Percentiles rank a stretch among this genome's conserved stretches.
Conservation (phyloP, 129 eudicot species). For the Lactuca sativa region DNA sequence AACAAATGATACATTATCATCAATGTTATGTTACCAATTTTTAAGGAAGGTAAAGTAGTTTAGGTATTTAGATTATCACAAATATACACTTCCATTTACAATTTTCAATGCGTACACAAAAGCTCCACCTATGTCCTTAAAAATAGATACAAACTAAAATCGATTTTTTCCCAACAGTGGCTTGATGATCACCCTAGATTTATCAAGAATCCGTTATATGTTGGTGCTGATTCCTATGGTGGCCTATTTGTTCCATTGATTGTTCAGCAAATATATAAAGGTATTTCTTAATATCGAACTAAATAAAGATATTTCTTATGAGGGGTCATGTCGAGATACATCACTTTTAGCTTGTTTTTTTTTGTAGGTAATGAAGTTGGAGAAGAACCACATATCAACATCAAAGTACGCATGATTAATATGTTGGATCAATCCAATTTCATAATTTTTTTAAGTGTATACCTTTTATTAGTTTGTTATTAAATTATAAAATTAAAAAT, state of each 20-base stretch:
- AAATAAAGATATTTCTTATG: not conserved
- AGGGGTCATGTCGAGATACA: not conserved
- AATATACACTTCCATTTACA: too few species aligned
- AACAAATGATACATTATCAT: slow-evolving; percentile 11
- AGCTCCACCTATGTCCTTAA: too few species aligned
- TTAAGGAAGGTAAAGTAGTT: slow-evolving; percentile 13
- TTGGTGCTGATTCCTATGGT: slow-evolving; percentile 4
- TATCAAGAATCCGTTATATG: not conserved
- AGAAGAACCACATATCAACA: not conserved
- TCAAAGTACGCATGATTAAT: too few species aligned
- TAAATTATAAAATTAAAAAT: not conserved
- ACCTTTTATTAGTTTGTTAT: not conserved
- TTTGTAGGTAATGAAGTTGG: not conserved
- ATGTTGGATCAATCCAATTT: too few species aligned
- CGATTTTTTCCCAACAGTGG: not conserved
- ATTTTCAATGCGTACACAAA: too few species aligned
- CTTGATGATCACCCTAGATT: not conserved
- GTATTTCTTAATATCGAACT: not conserved
- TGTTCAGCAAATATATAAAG: not conserved
- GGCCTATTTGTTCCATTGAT: not conserved
- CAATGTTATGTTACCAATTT: slow-evolving; percentile 13
- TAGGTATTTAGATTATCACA: not conserved
- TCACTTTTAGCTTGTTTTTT: not conserved
- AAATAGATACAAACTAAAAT: too few species aligned
- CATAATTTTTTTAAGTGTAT: too few species aligned